These are phyloP conservation scores for Effrenium voratum DNA, from an alignment of 73 alveolate species.

Conservation along the genomic window DNA sequence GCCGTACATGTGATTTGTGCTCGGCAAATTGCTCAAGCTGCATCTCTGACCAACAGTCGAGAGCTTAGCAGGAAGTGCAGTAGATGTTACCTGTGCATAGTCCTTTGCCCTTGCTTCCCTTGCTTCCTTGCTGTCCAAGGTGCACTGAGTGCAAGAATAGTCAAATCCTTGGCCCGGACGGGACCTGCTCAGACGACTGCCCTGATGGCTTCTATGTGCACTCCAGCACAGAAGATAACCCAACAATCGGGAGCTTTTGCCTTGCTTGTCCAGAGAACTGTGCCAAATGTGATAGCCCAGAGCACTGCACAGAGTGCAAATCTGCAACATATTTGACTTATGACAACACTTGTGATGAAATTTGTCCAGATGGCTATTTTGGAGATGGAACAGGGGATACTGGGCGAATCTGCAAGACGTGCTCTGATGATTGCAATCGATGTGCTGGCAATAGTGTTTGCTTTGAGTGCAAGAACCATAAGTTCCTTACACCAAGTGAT, in stretches of 20 bases:
- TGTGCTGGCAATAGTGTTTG: neutral
- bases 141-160: constrained; percentile 30
- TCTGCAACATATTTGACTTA: neutral
- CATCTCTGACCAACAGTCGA: neutral
- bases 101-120: neutral
- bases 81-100: neutral
- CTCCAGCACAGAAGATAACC: constrained; percentile 21
- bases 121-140: neutral
- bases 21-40: constrained; percentile 15
- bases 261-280: neutral
- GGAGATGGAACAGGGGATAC: neutral
- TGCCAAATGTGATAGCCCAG: neutral
- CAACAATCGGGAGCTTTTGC: constrained; percentile 16
- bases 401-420: neutral
- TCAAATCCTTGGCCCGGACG: neutral
- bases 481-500: neutral
- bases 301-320: constrained; percentile 27
- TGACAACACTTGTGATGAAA: neutral
- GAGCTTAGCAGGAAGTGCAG: neutral
- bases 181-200: neutral
- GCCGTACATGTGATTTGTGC: neutral
- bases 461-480: constrained; percentile 26
- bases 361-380: neutral
- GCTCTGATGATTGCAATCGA: constrained; percentile 22
- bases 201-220: constrained; percentile 15